Base-by-base conservation (phyloP, 352 stramenopile genomes). In the Phytophthora kernoviae region DNA sequence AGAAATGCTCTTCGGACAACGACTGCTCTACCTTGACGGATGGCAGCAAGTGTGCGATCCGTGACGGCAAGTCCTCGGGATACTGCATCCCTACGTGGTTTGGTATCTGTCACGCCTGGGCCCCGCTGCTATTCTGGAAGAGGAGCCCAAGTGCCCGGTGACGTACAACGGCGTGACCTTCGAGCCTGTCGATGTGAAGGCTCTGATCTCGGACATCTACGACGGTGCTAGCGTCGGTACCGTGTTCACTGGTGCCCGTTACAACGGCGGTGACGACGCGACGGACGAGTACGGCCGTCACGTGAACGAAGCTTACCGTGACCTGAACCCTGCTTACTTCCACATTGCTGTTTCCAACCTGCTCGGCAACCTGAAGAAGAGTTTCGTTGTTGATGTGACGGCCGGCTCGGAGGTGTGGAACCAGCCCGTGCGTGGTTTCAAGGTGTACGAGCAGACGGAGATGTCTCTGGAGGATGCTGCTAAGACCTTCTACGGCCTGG, bases 71-170 rank as follows among this genome's bases (percentile, higher is more conserved):
- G 22, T 61, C 15, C n/a, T 56, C 43, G 5, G 75, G 76, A n/a
- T 83, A 79, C 51, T 84, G 74, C 40, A 81, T 84, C 39, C 56
- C 62, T 8, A 55, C 44, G 15, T 87, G 77, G 77, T 79, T 61
- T 18, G 77, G 77, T 11, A 80, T 84, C 20, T 87, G 77, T 43
- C 74, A 87, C 53, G 74, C 74, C 12, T 87, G 70, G 73, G 36
- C 71, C 62, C 70, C 2, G 74, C 71, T 10, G 55, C 77, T 2
- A 73, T 87, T 4, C 33, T 75, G 0, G 77, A 87, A 32, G 39
- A 45, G 0, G 77, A 87, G 42, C 77, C 77, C 4, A 63, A 65
- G 5, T 87, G 77, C 48, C 50, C 70, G 1, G 70, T 87, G 9
- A 75, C 43, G 11, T 22, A 72, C 40, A 87, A 87, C 22, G 72